Percentiles rank a stretch among this genome's conserved stretches.
Evolutionary conservation across 345 rosid species (phyloP).

Genomic region (Gossypium rotundifolium): DNA sequence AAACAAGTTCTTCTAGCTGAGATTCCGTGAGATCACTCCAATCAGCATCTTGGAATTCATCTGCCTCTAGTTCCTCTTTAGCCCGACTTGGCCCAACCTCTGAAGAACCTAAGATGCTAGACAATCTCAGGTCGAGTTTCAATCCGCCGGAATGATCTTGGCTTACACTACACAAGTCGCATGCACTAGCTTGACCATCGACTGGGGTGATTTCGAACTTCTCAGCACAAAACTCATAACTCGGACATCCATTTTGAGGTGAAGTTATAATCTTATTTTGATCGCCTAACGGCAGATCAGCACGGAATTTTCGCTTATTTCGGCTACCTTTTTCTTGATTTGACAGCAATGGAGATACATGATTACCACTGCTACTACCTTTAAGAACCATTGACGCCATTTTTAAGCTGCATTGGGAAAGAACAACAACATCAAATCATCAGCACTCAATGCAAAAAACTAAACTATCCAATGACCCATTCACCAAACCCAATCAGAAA

Average conservation of each 20-base stretch:
- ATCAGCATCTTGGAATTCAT: slow-evolving; percentile 55
- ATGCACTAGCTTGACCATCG: slow-evolving; percentile 34
- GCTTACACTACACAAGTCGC: slow-evolving; percentile 42
- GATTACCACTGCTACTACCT: slow-evolving; percentile 37
- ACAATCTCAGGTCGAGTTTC: slow-evolving; percentile 56
- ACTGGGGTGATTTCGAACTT: slow-evolving; percentile 39
- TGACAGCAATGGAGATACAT: slow-evolving; percentile 37
- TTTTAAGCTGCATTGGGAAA: slow-evolving; percentile 32
- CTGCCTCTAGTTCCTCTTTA: slow-evolving; percentile 41
- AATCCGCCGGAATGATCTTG: slow-evolving; percentile 45
- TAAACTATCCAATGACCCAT: slow-evolving; percentile 5
- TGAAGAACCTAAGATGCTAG: slow-evolving; percentile 27
- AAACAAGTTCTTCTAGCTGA: slow-evolving; percentile 67
- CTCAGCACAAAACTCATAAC: slow-evolving; percentile 67
- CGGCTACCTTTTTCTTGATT: slow-evolving; percentile 79
- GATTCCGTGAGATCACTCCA: slow-evolving; percentile 80
- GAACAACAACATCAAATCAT: slow-evolving; percentile 12
- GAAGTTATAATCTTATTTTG: slow-evolving; percentile 27
- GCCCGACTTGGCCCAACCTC: slow-evolving; percentile 42
- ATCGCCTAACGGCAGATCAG: slow-evolving; percentile 68
- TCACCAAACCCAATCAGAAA: slow-evolving; percentile 6
- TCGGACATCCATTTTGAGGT: slow-evolving; percentile 32
- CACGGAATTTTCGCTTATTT: slow-evolving; percentile 80
- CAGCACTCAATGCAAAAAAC: slow-evolving; percentile 10
- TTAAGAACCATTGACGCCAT: slow-evolving; percentile 65